Conservation (phyloP, 2,329 filamentous ascomycete genomes). For the Thermoascus crustaceus region DNA sequence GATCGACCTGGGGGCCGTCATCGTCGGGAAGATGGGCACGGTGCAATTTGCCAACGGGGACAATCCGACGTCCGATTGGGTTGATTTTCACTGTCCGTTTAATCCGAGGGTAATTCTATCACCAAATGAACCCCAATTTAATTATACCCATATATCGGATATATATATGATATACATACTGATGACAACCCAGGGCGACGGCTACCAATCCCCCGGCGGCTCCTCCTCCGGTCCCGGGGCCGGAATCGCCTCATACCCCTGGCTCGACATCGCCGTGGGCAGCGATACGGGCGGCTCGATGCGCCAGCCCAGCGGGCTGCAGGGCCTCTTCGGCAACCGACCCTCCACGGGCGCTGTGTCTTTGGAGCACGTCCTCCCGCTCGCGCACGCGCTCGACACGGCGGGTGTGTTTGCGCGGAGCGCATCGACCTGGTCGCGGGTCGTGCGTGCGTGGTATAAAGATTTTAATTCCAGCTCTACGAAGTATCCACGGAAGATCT, state of each 20-base stretch:
- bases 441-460: conserved; percentile 13
- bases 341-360: conserved; percentile 16
- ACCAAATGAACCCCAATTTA: conserved; percentile 14
- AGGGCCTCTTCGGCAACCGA: conserved; percentile 22
- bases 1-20: conserved; percentile 50
- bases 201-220: conserved; percentile 23
- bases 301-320: conserved; percentile 17
- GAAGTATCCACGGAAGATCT: conserved; percentile 15
- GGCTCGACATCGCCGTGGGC: conserved; percentile 43
- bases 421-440: conserved; percentile 13
- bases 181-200: conserved; percentile 26
- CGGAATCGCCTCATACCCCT: conserved; percentile 27
- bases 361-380: conserved; percentile 16
- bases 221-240: conserved; percentile 19
- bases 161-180: too few species aligned
- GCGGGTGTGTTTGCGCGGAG: conserved; percentile 23
- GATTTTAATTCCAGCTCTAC: conserved; percentile 11
- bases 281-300: conserved; percentile 33
- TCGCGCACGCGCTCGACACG: conserved; percentile 22
- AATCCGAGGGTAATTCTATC: conserved; percentile 18
- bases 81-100: conserved; percentile 33
- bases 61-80: conserved; percentile 14
- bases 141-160: not conserved
- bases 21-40: conserved; percentile 27
- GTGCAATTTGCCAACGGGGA: conserved; percentile 9